Base-by-base conservation (phyloP, 2,329 filamentous ascomycete genomes). In the Microcyclospora tardicrescens region DNA sequence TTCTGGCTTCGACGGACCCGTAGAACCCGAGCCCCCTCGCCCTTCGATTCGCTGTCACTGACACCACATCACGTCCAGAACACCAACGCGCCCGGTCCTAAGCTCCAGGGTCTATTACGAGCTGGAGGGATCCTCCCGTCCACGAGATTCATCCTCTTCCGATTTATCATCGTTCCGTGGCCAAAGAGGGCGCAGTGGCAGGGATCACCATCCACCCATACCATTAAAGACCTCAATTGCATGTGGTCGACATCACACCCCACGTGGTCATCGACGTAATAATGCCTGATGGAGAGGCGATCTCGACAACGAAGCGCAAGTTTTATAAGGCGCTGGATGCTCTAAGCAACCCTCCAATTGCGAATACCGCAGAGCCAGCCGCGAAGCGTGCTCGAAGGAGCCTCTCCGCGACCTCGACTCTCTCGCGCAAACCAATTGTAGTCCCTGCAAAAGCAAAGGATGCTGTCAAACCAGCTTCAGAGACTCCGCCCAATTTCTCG, bases 291-390 rank as follows among this genome's bases (percentile, higher is more conserved):
- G 19, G 19, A 5, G 59, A 65, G 36, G 65, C 63, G 34, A 82
- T 86, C 67, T 82, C 82, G 56, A 75, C 79, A 16, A 84, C 79
- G n/a, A 89, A 87, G 64, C 73, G 83, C 51, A 87, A 87, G 61
- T 86, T 87, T 65, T 81, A 86, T 61, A 72, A 73, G 52, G 69
- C 86, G 12, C 67, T 87, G 19, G 81, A 85, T 55, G 65, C 66
- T 49, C 61, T 72, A 43, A 55, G 63, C 37, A 52, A 55, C 43
- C 62, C 62, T 68, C 75, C 48, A 9, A 50, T 73, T 16, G 35
- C 48, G 10, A 33, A 34, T 5, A 45, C 34, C 44, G 45, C 41
- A 50, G 55, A 52, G 27, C 52, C 52, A 16, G 50, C 54, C 3
- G 37, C 50, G 14, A 59, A 60, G 35, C 49, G 56, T 35, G 43